Evolutionary conservation across 2,329 filamentous ascomycete species (phyloP).

Genomic region (Karstenula rhodostoma): DNA sequence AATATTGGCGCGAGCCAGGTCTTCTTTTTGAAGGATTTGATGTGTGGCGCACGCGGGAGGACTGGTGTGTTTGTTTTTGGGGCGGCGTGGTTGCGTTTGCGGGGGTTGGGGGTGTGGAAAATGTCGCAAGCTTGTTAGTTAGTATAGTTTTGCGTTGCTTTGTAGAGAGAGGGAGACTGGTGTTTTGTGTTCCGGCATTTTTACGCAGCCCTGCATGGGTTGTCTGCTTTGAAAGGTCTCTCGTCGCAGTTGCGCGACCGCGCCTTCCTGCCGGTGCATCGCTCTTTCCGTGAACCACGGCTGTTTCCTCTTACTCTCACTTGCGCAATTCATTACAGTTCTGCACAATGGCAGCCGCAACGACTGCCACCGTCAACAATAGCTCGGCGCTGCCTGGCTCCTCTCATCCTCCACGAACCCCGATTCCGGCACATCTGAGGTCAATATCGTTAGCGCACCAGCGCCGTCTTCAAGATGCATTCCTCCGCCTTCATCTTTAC

Average conservation of each 20-base stretch:
- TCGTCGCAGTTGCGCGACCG: too few relatives aligned
- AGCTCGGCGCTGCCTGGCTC: not conserved
- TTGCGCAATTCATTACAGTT: not conserved
- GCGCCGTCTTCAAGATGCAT: conserved; percentile 11
- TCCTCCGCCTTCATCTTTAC: conserved; percentile 10
- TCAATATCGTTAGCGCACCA: conserved; percentile 5
- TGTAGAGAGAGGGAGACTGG: too few relatives aligned
- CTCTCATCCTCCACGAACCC: not conserved
- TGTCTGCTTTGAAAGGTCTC: too few relatives aligned
- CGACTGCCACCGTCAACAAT: not conserved
- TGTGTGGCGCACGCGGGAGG: too few relatives aligned
- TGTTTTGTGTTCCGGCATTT: too few relatives aligned
- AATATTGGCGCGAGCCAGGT: not conserved
- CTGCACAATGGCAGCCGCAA: not conserved
- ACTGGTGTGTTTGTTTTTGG: too few relatives aligned
- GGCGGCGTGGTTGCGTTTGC: too few relatives aligned
- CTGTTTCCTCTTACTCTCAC: not conserved
- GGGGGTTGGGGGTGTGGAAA: too few relatives aligned
- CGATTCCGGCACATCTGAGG: conserved; percentile 3
- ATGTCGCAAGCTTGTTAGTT: too few relatives aligned
- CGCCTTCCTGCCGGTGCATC: not conserved
- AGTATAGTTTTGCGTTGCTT: too few relatives aligned
- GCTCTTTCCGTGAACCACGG: not conserved
- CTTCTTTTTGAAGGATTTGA: not conserved
- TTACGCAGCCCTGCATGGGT: too few relatives aligned